Evolutionary conservation across 257 asterid genomes (phyloP), one percentile per base, ranked within the genome.

Genomic region (Lithospermum erythrorhizon): DNA sequence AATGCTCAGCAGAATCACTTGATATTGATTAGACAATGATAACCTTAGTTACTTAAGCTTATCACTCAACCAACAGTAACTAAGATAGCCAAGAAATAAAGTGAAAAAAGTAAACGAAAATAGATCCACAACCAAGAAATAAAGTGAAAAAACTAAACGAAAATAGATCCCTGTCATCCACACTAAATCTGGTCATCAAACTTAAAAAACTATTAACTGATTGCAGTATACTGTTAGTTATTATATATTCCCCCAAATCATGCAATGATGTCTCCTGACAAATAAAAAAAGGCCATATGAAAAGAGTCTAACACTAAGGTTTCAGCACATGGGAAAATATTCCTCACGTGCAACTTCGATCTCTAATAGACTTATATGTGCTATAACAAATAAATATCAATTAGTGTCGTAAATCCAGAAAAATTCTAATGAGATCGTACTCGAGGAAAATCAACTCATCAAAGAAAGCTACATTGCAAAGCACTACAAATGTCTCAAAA

Each of bases 271-370:
- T 19, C 72, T 18, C 17, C 22, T 21, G 11, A 11, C 6, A 21
- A 41, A 21, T 17, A 27, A 61, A 13, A 1, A 18, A 56, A 49
- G 56, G 35, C 45, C 5, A 49, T 55, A 56, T 22, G 19, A 48
- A 55, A 32, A 25, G 45, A 58, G 37, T 21, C 55, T 47, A 47
- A 59, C 18, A 53, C 53, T 16, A 41, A 19, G 54, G 48, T 24
- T 41, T 61, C 65, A 21, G 61, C 27, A 59, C 53, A 60, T 24
- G 59, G 45, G 20, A 30, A 25, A 56, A 35, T 24, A 53, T 29
- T 24, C 57, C 64, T 68, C 61, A 66, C 45, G 45, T 65, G 74
- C 70, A 67, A 21, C 55, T 8, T 37, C 9, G 48, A 37, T 37
- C 48, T 23, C 63, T 20, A 55, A 15, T 45, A 63, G 56, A 54